phyloP scores from a whole-genome alignment of 345 rosid genomes.

The Lepidium aucheri region DNA sequence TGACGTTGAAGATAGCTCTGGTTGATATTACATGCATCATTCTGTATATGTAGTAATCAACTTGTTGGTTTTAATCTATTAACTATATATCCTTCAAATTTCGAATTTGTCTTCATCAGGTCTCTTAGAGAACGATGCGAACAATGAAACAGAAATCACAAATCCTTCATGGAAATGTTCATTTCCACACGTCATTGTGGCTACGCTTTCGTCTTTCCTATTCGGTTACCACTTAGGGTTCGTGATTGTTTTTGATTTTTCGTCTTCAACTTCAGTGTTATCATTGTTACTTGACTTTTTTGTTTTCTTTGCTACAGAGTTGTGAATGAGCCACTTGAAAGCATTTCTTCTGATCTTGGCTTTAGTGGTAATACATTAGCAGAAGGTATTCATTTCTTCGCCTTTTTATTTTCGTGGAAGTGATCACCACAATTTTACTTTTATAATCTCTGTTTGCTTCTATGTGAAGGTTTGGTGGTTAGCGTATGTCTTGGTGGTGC shows the following conservation, averaged over 20 bases:
- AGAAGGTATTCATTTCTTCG: slow-evolving; percentile 51
- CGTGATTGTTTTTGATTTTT: background rate
- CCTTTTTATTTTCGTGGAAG: background rate
- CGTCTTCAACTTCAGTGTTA: background rate
- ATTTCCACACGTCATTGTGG: slow-evolving; percentile 76
- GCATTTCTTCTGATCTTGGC: slow-evolving; percentile 77
- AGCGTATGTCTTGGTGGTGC: slow-evolving; percentile 93
- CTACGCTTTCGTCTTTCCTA: slow-evolving; percentile 70
- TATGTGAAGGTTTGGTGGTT: slow-evolving; percentile 75
- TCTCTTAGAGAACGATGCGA: slow-evolving; percentile 29
- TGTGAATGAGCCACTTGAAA: slow-evolving; percentile 95
- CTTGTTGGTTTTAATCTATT: background rate
- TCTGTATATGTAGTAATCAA: background rate
- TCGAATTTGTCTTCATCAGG: slow-evolving; percentile 42
- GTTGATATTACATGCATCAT: slow-evolving; percentile 16
- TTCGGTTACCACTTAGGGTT: slow-evolving; percentile 97
- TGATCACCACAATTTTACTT: background rate
- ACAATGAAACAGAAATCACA: slow-evolving; percentile 37
- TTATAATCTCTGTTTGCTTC: background rate
- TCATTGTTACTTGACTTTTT: background rate
- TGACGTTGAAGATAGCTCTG: slow-evolving; percentile 61
- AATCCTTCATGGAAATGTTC: slow-evolving; percentile 85
- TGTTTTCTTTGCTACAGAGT: slow-evolving; percentile 38
- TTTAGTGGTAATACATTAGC: slow-evolving; percentile 82
- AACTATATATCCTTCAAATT: background rate